These are phyloP conservation scores for Trichoderma atrobrunneum DNA, from an alignment of 2,329 filamentous ascomycete genomes.

Conservation along the genomic window DNA sequence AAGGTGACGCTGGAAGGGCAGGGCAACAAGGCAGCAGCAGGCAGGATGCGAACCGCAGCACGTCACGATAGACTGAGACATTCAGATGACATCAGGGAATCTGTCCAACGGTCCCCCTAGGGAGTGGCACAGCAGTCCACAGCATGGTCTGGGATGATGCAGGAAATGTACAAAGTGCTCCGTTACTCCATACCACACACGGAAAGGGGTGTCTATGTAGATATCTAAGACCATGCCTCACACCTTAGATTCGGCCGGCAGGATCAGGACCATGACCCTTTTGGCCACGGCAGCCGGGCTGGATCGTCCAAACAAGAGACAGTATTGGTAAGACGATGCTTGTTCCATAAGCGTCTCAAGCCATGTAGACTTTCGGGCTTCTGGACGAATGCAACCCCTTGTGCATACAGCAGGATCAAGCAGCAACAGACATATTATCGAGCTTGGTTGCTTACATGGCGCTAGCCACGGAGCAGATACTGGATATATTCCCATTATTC, in stretches of 20 bases:
- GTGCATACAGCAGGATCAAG: slow-evolving; percentile 4
- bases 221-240: not conserved
- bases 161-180: not conserved
- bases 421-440: not conserved
- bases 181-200: not conserved
- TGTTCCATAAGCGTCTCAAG: not conserved
- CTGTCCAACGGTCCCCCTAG: not conserved
- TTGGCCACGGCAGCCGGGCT: not conserved
- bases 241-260: not conserved
- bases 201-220: not conserved
- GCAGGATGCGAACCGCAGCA: slow-evolving; percentile 14
- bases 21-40: not conserved
- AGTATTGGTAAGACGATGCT: not conserved
- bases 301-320: not conserved
- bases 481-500: slow-evolving; percentile 2
- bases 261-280: not conserved
- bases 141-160: not conserved
- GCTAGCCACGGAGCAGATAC: slow-evolving; percentile 1
- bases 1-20: not conserved
- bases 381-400: not conserved
- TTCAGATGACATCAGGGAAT: slow-evolving; percentile 6
- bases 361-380: not conserved
- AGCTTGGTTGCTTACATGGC: not conserved
- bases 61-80: slow-evolving; percentile 14
- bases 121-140: not conserved